These are phyloP conservation scores for Cryphonectria naterciae DNA, from an alignment of 2,329 filamentous ascomycete genomes.

Conservation along the genomic window DNA sequence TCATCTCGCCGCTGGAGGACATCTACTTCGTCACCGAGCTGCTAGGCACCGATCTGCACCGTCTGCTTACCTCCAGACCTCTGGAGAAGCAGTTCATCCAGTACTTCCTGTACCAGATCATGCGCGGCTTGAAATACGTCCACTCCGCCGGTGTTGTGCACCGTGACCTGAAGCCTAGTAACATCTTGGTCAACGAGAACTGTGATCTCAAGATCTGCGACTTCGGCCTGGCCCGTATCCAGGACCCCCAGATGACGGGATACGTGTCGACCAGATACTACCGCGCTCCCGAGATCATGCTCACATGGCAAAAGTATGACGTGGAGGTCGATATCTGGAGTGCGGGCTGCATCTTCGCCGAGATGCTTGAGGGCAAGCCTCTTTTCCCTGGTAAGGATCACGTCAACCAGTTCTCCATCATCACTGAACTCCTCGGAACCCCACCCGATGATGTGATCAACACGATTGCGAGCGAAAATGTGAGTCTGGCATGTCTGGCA, in stretches of 20 bases:
- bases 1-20: constrained; percentile 97
- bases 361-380: constrained; percentile 98
- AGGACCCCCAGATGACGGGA: constrained; percentile 99
- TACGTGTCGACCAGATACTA: constrained; percentile 99
- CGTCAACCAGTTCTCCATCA: constrained; percentile 99
- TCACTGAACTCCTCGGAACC: constrained; percentile 94
- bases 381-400: constrained; percentile 99
- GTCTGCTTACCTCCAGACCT: constrained; percentile 90
- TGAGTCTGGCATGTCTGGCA: constrained; percentile 47
- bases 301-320: constrained; percentile 99
- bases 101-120: constrained; percentile 98
- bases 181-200: constrained; percentile 99
- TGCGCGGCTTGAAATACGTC: constrained; percentile 97
- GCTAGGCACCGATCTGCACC: constrained; percentile 93
- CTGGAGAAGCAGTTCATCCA: constrained; percentile 99
- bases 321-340: constrained; percentile 99
- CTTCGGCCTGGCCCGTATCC: constrained; percentile 94
- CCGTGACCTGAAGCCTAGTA: constrained; percentile 96
- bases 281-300: constrained; percentile 98
- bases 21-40: constrained; percentile 99
- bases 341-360: constrained; percentile 96
- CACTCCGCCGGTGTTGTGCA: constrained; percentile 98
- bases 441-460: constrained; percentile 98
- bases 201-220: constrained; percentile 99
- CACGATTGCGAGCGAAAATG: constrained; percentile 97